These are phyloP conservation scores for Wickerhamomyces chambardii DNA, from an alignment of 805 yeast genomes.

Conservation along the genomic window DNA sequence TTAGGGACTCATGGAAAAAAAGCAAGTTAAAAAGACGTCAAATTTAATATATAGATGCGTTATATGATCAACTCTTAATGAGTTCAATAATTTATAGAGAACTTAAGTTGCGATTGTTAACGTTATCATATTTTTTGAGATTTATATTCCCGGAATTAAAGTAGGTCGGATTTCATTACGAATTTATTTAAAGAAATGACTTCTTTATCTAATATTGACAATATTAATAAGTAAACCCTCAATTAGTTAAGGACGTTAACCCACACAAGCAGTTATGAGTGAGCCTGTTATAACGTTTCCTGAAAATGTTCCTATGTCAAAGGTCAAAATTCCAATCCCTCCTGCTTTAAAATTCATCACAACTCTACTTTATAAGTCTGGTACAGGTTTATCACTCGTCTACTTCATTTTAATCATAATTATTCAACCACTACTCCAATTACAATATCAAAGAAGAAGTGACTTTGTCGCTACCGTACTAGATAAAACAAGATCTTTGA, in stretches of 20 bases:
- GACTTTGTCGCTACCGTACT: conserved; percentile 22
- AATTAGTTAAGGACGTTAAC: too few relatives aligned
- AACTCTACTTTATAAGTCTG: conserved; percentile 24
- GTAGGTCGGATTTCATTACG: too few relatives aligned
- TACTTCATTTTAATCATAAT: conserved; percentile 23
- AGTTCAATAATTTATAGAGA: too few relatives aligned
- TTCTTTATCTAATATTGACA: too few relatives aligned
- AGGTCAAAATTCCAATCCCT: conserved; percentile 6
- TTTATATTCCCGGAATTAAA: too few relatives aligned
- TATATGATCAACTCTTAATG: too few relatives aligned
- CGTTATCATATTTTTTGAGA: too few relatives aligned
- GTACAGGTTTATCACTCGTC: conserved; percentile 20
- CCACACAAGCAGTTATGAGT: not conserved
- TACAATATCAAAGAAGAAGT: conserved; percentile 29
- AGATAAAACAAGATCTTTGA: conserved; percentile 17
- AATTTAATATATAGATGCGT: too few relatives aligned
- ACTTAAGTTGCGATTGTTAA: too few relatives aligned
- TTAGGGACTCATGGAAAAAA: too few relatives aligned
- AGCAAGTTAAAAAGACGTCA: too few relatives aligned
- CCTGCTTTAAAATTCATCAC: conserved; percentile 16
- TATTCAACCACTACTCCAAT: conserved; percentile 30
- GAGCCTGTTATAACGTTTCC: conserved; percentile 10
- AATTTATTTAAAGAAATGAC: too few relatives aligned
- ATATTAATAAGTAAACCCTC: not conserved
- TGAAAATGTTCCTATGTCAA: conserved; percentile 7